Base-by-base conservation (phyloP, 345 rosid species). In the Aegle marmelos region DNA sequence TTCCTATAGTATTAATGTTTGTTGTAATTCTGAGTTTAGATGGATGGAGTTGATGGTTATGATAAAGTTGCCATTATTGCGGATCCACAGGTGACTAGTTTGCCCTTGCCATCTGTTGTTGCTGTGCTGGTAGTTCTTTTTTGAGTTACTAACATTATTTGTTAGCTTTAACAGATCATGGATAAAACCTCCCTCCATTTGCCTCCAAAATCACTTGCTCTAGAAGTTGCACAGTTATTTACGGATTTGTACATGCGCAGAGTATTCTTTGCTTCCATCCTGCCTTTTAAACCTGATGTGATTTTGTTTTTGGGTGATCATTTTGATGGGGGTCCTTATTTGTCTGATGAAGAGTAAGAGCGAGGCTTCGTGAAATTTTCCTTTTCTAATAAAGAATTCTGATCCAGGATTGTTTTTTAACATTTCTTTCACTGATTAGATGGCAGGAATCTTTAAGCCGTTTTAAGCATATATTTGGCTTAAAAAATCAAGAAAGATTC, bases 401-500 rank as follows among this genome's bases (percentile, higher is more conserved):
- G 37, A 67, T 78, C 25, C 70, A 5, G 22, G 30, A 84, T 64
- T 62, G 68, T n/a, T 31, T 79, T 30, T 83, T 62, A 73, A 81
- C 57, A 53, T 82, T 78, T 79, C 60, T 82, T 83, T 72, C 10
- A 59, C 67, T 76, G 19, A 78, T 82, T 82, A 95, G 98, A 87
- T 95, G 98, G 98, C 87, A 88, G 89, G 94, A 93, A 64, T 93
- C 97, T 6, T 80, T 92, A 68, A 85, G 81, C 83, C 97, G 97
- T 53, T 88, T 91, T 78, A 86, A 86, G 78, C 98, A 87, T 81
- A 86, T 92, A 25, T 91, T 95, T 79, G 93, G 90, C 73, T 77
- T 92, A 83, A 86, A 85, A 78, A 76, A 81, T 37, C 78, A 82
- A 80, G 88, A 77, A 8, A 79, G 69, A 75, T 81, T 82, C 77